A percentile compares a stretch with the other conserved stretches of the same genome.
These are phyloP conservation scores for Dendrocalamus latiflorus DNA, from an alignment of 202 grass and related monocot species.

Conservation along the genomic window DNA sequence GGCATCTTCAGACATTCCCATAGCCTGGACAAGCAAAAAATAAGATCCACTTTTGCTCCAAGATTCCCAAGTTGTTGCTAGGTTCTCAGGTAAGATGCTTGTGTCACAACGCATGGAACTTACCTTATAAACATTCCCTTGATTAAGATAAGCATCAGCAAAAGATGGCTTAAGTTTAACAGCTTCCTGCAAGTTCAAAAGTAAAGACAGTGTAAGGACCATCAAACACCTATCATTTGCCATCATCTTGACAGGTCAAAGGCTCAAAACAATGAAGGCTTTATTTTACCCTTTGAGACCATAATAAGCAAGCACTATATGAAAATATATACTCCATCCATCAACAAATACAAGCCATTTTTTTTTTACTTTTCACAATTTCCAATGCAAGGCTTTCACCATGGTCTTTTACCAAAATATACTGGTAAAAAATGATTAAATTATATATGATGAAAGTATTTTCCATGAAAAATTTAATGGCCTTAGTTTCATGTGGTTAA, in stretches of 20 bases:
- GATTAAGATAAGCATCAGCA: conserved; percentile 81
- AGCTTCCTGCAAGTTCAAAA: conserved; percentile 59
- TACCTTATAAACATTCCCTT: conserved; percentile 91
- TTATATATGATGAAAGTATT: neutral
- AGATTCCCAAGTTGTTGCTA: neutral
- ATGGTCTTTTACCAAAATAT: neutral
- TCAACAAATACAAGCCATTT: neutral
- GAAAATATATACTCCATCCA: neutral
- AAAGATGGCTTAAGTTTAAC: conserved; percentile 85
- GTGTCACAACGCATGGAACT: conserved; percentile 15
- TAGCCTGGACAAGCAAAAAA: conserved; percentile 54
- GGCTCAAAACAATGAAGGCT: neutral
- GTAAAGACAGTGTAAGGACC: neutral
- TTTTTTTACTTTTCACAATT: neutral
- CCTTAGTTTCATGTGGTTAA: neutral
- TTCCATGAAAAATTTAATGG: neutral
- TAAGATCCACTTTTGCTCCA: too few relatives aligned
- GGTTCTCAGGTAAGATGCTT: neutral
- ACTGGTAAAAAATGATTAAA: neutral
- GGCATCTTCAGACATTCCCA: conserved; percentile 80
- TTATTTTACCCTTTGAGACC: neutral
- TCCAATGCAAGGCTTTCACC: neutral
- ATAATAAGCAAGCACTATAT: neutral
- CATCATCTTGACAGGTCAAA: neutral
- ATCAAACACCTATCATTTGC: neutral